Base-by-base conservation (phyloP, 176 grass and related monocot species). In the Ananas comosus region DNA sequence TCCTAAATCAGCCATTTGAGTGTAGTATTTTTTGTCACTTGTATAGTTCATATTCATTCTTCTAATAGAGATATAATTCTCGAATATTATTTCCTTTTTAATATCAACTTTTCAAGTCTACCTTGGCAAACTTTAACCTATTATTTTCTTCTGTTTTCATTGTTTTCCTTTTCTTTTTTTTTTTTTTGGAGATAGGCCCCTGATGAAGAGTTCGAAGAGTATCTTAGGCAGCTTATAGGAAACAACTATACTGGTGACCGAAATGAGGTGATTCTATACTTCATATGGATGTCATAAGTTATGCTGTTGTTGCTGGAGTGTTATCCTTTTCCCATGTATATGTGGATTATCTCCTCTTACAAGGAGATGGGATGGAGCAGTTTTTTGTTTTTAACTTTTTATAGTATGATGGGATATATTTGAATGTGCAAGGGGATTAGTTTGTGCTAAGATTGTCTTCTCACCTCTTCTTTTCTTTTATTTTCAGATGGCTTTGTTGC, bases 131-230 rank as follows among this genome's bases (percentile, higher is more conserved):
- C 21, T n/a, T 61, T 69, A 51, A 51, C 23, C 17, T 69, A 14
- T 21, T 14, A 19, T 51, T 6, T 9, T 69, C 19, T 69, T 72
- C 12, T 23, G 22, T 23, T 23, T 23, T 23, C 22, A 23, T 23
- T 23, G 22, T 23, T 23, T 23, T 23, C 22, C 22, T 23, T 56
- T 51, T 58, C 48, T 12, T 51, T 12, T 63, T 67, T 50, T 48
- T 69, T 82, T 85, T 14, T 50, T 74, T 86, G 64, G 70, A 52
- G 50, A 24, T 67, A 97, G 94, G 94, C 94, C 80, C 94, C 89
- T 59, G 94, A 97, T 93, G 94, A 97, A 87, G 94, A 97, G 73
- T 97, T 93, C 85, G 89, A 97, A 72, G 94, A 97, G 72, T 90
- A 90, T 64, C 89, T 97, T 71, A 79, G 89, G 66, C 86, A 90